Evolutionary conservation across 23 red algal genomes (phyloP), one percentile per base, ranked within the genome.

Genomic region (Cyanidioschyzon merolae): DNA sequence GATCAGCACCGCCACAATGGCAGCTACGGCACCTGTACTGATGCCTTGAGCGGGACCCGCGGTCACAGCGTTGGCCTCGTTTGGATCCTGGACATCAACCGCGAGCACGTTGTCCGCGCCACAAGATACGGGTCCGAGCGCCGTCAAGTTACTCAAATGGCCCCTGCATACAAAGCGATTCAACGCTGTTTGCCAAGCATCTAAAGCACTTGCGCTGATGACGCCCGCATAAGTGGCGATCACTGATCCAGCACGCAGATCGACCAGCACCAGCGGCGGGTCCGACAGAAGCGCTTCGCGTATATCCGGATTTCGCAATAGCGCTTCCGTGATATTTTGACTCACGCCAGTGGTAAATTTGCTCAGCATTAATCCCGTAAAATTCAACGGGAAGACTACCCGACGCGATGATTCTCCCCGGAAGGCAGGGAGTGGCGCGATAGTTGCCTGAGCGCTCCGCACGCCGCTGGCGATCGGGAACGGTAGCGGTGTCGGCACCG

Each of bases 241-340:
- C 63, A 71, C 63, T 3, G 63, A 71, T 3, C 63, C 63, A 7
- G 12, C 3, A 35, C 63, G 63, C 63, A 71, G 63, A 3, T 35
- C 63, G 16, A 71, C 63, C 63, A 71, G 12, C 63, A 35, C 63
- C 63, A 71, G 63, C 32, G 63, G 63, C 29, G 63, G 63, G n/a
- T 71, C 7, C 63, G 63, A 71, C 29, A 71, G 12, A 7, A 71
- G 29, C 32, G 32, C n/a, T 32, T 71, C n/a, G 12, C 63, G 63
- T 7, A 35, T 32, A 35, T 32, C 32, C n/a, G 63, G 7, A 12
- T 35, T 27, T 7, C 3, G 2, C 63, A 71, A 71, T 7, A 71
- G 63, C 63, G 63, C 63, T 35, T 35, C 12, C 7, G 63, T 71
- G n/a, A 71, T 27, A 32, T 25, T 35, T 17, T 27, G 7, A 3